phyloP scores from a whole-genome alignment of 805 yeast genomes.

The Priceomyces haplophilus region DNA sequence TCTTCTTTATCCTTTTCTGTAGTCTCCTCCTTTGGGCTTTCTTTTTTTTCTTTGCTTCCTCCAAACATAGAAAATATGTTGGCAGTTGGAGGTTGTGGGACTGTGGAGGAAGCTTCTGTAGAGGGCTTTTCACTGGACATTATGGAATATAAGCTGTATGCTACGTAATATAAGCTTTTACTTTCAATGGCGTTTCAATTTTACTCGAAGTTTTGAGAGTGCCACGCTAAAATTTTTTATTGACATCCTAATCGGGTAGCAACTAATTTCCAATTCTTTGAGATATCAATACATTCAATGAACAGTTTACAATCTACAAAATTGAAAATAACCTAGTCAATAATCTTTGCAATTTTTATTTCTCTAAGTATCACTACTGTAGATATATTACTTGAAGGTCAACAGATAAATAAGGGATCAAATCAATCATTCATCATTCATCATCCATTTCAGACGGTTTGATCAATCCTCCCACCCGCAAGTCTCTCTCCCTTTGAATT shows the following conservation, averaged over 20 bases:
- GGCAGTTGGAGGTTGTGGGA: constrained; percentile 66
- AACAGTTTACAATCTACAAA: no score
- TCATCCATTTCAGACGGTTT: constrained; percentile 95
- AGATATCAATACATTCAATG: no score
- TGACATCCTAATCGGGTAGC: constrained; percentile 11
- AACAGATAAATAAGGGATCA: no score
- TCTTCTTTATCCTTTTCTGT: constrained; percentile 32
- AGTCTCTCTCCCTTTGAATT: constrained; percentile 74
- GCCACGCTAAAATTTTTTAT: constrained; percentile 2
- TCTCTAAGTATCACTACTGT: no score
- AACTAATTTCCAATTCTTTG: no score
- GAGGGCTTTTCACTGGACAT: constrained; percentile 33
- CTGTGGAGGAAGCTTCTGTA: constrained; percentile 24
- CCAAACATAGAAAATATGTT: constrained; percentile 95
- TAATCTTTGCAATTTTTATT: no score
- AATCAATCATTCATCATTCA: neutral
- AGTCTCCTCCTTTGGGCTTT: constrained; percentile 17
- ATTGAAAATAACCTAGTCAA: no score
- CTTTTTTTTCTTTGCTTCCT: constrained; percentile 74
- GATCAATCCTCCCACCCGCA: constrained; percentile 86
- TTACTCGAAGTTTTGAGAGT: neutral
- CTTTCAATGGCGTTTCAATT: neutral
- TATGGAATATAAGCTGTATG: neutral
- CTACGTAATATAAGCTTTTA: neutral
- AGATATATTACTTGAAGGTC: no score